A percentile compares a stretch with the other conserved stretches of the same genome.
Conservation (phyloP, 176 grass and related monocot species). For the Bothriochloa decipiens region DNA sequence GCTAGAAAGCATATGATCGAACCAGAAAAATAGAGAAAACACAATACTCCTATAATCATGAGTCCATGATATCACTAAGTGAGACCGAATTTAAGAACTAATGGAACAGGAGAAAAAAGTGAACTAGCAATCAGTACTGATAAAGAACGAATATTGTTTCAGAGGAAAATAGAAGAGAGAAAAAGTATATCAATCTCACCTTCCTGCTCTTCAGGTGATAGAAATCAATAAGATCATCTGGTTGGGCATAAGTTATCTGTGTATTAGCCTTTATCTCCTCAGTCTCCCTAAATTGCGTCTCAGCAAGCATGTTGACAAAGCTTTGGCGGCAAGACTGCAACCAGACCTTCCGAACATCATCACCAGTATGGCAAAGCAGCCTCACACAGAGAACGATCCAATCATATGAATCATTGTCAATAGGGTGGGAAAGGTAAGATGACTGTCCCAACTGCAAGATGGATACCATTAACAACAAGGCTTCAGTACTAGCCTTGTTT, state of each 20-base stretch:
- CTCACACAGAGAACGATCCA: slow-evolving; percentile 69
- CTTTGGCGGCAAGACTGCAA: slow-evolving; percentile 64
- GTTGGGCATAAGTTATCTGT: slow-evolving; percentile 71
- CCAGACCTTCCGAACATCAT: slow-evolving; percentile 71
- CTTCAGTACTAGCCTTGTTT: slow-evolving; percentile 59
- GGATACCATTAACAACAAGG: slow-evolving; percentile 60
- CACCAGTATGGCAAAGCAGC: slow-evolving; percentile 66
- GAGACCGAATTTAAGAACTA: background rate
- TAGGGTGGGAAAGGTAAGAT: slow-evolving; percentile 58
- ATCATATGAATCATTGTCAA: slow-evolving; percentile 66
- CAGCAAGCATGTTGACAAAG: slow-evolving; percentile 69
- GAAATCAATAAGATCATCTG: slow-evolving; percentile 88
- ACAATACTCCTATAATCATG: too few relatives aligned
- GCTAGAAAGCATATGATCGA: too few relatives aligned
- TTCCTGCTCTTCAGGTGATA: slow-evolving; percentile 80
- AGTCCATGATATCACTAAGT: background rate
- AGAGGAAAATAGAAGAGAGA: background rate
- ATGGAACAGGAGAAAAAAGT: background rate
- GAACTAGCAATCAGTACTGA: background rate
- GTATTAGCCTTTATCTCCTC: slow-evolving; percentile 72
- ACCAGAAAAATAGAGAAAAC: too few relatives aligned
- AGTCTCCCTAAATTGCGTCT: slow-evolving; percentile 80
- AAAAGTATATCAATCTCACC: slow-evolving; percentile 30
- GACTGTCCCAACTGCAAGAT: slow-evolving; percentile 63
- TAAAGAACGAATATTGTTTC: background rate